Percentiles rank a stretch among this genome's conserved stretches.
Conservation (phyloP, 345 rosid species). For the Lepidium africanum region DNA sequence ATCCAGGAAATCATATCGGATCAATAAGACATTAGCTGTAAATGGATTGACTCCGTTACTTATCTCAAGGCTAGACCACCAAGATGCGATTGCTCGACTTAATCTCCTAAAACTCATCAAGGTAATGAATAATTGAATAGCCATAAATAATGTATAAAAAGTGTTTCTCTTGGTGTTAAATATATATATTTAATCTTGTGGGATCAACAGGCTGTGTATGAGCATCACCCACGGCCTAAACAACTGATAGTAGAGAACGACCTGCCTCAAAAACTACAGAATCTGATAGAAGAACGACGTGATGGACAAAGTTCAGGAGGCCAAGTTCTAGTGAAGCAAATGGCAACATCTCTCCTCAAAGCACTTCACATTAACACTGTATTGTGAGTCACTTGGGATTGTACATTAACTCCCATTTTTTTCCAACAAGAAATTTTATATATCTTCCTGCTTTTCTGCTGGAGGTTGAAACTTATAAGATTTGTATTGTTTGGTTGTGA, state of each 20-base stretch:
- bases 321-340: conserved; percentile 91
- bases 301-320: conserved; percentile 96
- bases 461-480: neutral
- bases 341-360: conserved; percentile 95
- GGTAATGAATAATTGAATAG: conserved; percentile 32
- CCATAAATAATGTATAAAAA: neutral
- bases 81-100: conserved; percentile 95
- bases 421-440: conserved; percentile 1
- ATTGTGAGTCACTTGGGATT: conserved; percentile 32
- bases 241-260: conserved; percentile 95
- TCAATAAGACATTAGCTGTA: conserved; percentile 91
- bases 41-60: conserved; percentile 94
- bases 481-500: conserved; percentile 17
- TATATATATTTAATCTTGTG: neutral
- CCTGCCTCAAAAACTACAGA: conserved; percentile 75
- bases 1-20: conserved; percentile 84
- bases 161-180: neutral
- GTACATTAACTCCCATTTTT: conserved; percentile 8
- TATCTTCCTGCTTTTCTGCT: neutral
- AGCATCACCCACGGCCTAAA: conserved; percentile 97
- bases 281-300: conserved; percentile 90
- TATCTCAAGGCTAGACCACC: conserved; percentile 81
- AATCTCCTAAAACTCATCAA: conserved; percentile 88
- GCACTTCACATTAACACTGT: conserved; percentile 93
- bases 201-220: conserved; percentile 70